A percentile compares a stretch with the other conserved stretches of the same genome.
phyloP scores from a whole-genome alignment of 768 basidiomycete genomes.

The Zangia roseola region DNA sequence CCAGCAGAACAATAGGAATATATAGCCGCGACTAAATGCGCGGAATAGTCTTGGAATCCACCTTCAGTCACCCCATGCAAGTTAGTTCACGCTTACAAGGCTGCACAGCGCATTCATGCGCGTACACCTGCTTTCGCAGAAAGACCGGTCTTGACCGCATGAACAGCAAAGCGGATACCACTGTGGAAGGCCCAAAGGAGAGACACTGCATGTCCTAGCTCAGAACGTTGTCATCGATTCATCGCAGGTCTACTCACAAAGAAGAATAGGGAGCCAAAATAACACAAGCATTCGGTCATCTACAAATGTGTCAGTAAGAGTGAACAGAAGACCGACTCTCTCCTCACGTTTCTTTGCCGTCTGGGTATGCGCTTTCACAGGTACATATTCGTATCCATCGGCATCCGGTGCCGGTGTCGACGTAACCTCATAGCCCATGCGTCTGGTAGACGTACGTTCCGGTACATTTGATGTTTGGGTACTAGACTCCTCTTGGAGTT shows the following conservation, averaged over 20 bases:
- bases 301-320: constrained; percentile 27
- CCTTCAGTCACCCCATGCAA: neutral
- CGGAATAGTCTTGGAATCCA: constrained; percentile 2
- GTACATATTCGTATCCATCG: constrained; percentile 65
- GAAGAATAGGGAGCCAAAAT: constrained; percentile 85
- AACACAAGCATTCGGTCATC: constrained; percentile 83
- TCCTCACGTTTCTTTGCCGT: constrained; percentile 62
- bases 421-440: constrained; percentile 45
- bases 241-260: constrained; percentile 52
- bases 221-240: constrained; percentile 2
- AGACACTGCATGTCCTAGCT: constrained; percentile 39
- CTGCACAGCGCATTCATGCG: constrained; percentile 19
- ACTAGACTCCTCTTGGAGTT: constrained; percentile 11
- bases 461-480: constrained; percentile 23
- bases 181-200: constrained; percentile 60
- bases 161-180: constrained; percentile 51
- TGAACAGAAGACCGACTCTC: neutral
- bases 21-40: neutral
- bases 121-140: constrained; percentile 44
- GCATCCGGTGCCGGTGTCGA: constrained; percentile 65
- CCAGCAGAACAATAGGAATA: constrained; percentile 22
- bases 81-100: constrained; percentile 2
- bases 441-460: constrained; percentile 37
- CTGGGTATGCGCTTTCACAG: constrained; percentile 42
- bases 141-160: constrained; percentile 47